Percentiles rank a stretch among this genome's conserved stretches.
Evolutionary conservation across 352 stramenopile species (phyloP).

Genomic region (Phytophthora brassicae): DNA sequence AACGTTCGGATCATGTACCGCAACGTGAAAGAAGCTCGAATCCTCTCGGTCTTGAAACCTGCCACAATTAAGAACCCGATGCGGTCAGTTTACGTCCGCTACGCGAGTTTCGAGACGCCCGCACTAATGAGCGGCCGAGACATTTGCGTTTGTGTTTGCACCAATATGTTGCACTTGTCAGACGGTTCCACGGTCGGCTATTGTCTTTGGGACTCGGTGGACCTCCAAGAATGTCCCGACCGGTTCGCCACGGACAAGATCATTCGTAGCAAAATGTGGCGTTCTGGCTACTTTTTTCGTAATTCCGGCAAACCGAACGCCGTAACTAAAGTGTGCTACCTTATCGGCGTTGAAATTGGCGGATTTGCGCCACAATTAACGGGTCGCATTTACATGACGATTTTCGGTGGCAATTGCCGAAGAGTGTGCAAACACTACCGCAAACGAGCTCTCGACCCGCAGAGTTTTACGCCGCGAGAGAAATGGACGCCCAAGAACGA

Average conservation of each 20-base stretch:
- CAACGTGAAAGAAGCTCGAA: constrained; percentile 49
- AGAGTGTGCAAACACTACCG: constrained; percentile 48
- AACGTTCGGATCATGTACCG: constrained; percentile 53
- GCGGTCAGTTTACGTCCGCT: constrained; percentile 38
- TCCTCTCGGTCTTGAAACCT: constrained; percentile 42
- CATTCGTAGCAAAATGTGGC: constrained; percentile 41
- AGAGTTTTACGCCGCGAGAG: constrained; percentile 31
- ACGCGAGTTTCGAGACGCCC: constrained; percentile 42
- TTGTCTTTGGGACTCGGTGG: constrained; percentile 61
- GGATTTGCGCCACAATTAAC: constrained; percentile 31
- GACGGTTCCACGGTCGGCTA: constrained; percentile 53
- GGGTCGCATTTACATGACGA: constrained; percentile 38
- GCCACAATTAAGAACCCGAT: constrained; percentile 27
- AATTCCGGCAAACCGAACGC: constrained; percentile 36
- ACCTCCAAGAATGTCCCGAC: constrained; percentile 37
- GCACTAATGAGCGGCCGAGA: constrained; percentile 42
- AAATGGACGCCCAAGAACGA: constrained; percentile 36
- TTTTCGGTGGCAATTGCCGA: constrained; percentile 42
- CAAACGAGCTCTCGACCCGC: constrained; percentile 32
- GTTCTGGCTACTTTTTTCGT: constrained; percentile 48
- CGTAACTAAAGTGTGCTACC: constrained; percentile 52
- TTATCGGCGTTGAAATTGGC: constrained; percentile 38
- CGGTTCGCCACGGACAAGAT: constrained; percentile 30
- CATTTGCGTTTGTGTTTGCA: constrained; percentile 37
- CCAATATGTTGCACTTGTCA: constrained; percentile 21